Conservation (phyloP, 441 rosid species). For the Mallotus japonicus region DNA sequence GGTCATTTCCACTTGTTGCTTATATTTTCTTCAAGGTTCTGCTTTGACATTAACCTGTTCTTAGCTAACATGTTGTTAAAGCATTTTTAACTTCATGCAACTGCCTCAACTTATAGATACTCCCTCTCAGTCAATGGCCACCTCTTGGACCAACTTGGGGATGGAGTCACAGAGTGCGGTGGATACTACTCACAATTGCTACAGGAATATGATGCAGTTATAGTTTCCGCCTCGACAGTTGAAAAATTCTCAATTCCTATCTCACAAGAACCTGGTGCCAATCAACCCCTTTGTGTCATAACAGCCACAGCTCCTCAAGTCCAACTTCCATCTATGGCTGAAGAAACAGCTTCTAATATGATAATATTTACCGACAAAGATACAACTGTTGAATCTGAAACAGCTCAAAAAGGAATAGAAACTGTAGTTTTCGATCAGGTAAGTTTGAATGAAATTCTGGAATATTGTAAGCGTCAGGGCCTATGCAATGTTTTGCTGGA, state of each 20-base stretch:
- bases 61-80: neutral
- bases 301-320: constrained; percentile 35
- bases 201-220: constrained; percentile 75
- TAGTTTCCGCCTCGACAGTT: constrained; percentile 51
- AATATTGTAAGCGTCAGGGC: constrained; percentile 55
- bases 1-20: neutral
- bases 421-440: constrained; percentile 49
- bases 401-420: constrained; percentile 38
- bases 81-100: constrained; percentile 13
- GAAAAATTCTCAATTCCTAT: constrained; percentile 36
- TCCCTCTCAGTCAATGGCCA: constrained; percentile 68
- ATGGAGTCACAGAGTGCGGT: constrained; percentile 47
- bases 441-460: constrained; percentile 51
- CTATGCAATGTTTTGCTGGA: constrained; percentile 68
- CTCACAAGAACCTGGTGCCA: constrained; percentile 65
- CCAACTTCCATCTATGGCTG: constrained; percentile 29
- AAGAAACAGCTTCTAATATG: constrained; percentile 40
- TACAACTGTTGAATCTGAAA: constrained; percentile 31
- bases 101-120: constrained; percentile 47
- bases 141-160: constrained; percentile 57
- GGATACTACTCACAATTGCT: constrained; percentile 84
- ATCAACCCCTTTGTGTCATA: constrained; percentile 62
- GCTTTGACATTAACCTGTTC: neutral
- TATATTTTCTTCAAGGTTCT: neutral
- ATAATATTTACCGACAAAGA: constrained; percentile 45